Conservation (phyloP, 2,329 filamentous ascomycete species). For the Zymoseptoria brevis region DNA sequence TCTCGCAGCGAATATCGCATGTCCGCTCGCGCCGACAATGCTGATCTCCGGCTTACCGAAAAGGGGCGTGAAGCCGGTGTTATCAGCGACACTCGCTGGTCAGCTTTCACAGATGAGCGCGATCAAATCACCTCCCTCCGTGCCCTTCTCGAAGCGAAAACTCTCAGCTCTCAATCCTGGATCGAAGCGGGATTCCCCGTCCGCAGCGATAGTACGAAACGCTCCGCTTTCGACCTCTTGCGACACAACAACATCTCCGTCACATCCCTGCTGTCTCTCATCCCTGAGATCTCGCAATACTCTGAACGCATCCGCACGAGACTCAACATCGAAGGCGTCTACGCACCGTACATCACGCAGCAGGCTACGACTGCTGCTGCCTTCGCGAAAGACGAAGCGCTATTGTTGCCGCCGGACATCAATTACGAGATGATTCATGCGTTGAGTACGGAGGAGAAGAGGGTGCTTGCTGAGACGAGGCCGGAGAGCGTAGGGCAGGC, state of each 20-base stretch:
- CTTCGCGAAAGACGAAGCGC: slow-evolving; percentile 67
- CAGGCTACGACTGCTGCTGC: slow-evolving; percentile 59
- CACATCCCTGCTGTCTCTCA: slow-evolving; percentile 46
- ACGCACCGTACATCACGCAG: slow-evolving; percentile 75
- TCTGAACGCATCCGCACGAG: slow-evolving; percentile 54
- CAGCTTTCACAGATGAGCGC: slow-evolving; percentile 56
- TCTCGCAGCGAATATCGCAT: slow-evolving; percentile 92
- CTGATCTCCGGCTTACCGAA: slow-evolving; percentile 74
- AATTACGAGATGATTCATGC: slow-evolving; percentile 69
- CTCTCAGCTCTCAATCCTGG: slow-evolving; percentile 59
- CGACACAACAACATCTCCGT: slow-evolving; percentile 56
- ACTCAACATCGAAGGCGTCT: slow-evolving; percentile 73
- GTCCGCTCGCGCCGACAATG: slow-evolving; percentile 86
- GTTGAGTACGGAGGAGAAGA: slow-evolving; percentile 70
- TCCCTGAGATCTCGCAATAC: slow-evolving; percentile 52
- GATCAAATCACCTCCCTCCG: slow-evolving; percentile 61
- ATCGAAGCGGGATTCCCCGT: slow-evolving; percentile 60
- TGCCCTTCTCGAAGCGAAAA: slow-evolving; percentile 50
- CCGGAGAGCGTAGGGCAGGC: slow-evolving; percentile 88
- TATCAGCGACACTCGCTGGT: slow-evolving; percentile 73
- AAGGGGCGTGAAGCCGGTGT: slow-evolving; percentile 70
- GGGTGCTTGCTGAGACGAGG: slow-evolving; percentile 58
- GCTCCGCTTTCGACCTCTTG: slow-evolving; percentile 72
- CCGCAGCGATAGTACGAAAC: slow-evolving; percentile 56
- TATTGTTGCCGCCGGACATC: slow-evolving; percentile 63